Evolutionary conservation across 495 filamentous ascomycete species (phyloP), one percentile per base, ranked within the genome.

Genomic region (Baudoinia panamericana): DNA sequence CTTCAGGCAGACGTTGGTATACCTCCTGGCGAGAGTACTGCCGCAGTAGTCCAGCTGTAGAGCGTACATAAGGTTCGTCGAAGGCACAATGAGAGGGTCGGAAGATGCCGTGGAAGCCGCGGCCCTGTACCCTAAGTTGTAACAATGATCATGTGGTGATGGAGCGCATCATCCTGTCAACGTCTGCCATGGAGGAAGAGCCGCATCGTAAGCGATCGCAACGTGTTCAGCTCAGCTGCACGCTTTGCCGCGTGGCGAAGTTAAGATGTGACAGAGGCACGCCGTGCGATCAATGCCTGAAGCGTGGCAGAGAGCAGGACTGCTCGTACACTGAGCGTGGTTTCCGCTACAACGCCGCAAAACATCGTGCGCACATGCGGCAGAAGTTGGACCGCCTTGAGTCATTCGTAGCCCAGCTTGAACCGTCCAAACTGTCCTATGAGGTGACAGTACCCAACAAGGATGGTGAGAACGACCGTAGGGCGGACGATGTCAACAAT

Each of bases 281-380:
- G 15, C 33, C 33, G 4, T 45, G 41, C 19, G 34, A 39, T 36
- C 41, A 45, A 27, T 45, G 41, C 34, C n/a, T 30, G 3, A 45
- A 40, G 25, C 32, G 41, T 9, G 25, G 13, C 19, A 21, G 41
- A 26, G 41, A 45, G 24, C 13, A 13, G n/a, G 1, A 10, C 10
- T 45, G 41, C 21, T 16, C n/a, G 15, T 45, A 45, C 25, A 45
- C 41, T 6, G 41, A 45, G 19, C 33, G 35, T 11, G 41, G 41
- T 3, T 28, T 39, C 22, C 21, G 41, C 27, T 45, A 45, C 21
- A 37, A 13, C 17, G 33, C 41, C 11, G 33, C 33, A 11, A 26
- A 36, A 24, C 20, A 38, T 16, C 26, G 30, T 15, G 35, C 33
- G 9, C 21, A 32, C 13, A 18, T 39, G 19, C 19, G 26, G 24